Percentiles rank a stretch among this genome's conserved stretches.
Conservation (phyloP, 805 yeast genomes). For the Candida boleticola region DNA sequence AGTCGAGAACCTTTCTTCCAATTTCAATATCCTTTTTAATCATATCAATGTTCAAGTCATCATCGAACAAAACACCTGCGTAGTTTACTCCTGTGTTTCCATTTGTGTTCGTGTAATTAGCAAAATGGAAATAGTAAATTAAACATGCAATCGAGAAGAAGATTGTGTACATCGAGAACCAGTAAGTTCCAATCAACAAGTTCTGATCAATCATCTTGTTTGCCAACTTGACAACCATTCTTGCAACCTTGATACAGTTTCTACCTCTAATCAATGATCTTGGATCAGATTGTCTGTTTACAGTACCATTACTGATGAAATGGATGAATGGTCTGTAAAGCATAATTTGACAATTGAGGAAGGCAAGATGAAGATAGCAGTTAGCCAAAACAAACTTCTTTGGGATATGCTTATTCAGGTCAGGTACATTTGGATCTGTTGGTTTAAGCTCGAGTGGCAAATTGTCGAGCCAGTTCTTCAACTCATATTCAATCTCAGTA, state of each 20-base stretch:
- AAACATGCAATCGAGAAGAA: conserved; percentile 87
- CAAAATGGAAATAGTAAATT: conserved; percentile 71
- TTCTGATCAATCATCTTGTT: conserved; percentile 73
- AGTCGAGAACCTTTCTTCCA: conserved; percentile 72
- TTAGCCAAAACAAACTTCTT: conserved; percentile 69
- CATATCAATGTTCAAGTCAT: conserved; percentile 50
- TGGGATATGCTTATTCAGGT: conserved; percentile 30
- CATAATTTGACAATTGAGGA: conserved; percentile 74
- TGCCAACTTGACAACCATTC: conserved; percentile 77
- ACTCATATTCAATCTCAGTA: conserved; percentile 62
- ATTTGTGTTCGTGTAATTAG: conserved; percentile 29
- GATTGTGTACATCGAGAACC: conserved; percentile 88
- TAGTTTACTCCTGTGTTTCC: conserved; percentile 27
- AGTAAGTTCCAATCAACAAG: conserved; percentile 78
- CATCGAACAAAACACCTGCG: conserved; percentile 45
- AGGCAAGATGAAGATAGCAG: conserved; percentile 67
- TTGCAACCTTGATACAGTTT: conserved; percentile 80
- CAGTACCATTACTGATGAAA: conserved; percentile 59
- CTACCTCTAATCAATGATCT: conserved; percentile 71
- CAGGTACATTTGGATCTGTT: conserved; percentile 50
- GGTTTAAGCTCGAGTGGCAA: conserved; percentile 74
- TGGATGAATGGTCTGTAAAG: conserved; percentile 88
- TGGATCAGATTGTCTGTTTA: conserved; percentile 42
- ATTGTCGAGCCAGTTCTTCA: conserved; percentile 68
- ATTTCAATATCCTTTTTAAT: conserved; percentile 75